Evolutionary conservation across 2,329 filamentous ascomycete genomes (phyloP).

Genomic region (Fonsecaea multimorphosa): DNA sequence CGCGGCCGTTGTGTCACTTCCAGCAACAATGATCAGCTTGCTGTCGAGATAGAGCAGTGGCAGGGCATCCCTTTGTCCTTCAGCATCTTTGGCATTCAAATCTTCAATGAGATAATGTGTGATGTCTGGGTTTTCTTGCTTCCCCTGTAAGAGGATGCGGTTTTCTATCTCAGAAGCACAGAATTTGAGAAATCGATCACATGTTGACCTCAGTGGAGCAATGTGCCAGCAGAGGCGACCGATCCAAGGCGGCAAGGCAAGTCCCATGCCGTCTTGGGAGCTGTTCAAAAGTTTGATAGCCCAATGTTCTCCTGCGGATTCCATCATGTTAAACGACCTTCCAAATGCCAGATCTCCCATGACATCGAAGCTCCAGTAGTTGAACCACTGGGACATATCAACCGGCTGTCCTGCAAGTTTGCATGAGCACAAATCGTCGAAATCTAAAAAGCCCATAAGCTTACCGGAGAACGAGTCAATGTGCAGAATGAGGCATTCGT

Average conservation of each 20-base stretch:
- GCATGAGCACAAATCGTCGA: too few relatives aligned
- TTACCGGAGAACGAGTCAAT: slow-evolving; percentile 10
- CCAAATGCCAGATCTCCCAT: slow-evolving; percentile 34
- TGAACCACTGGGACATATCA: slow-evolving; percentile 28
- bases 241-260: background rate
- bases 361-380: slow-evolving; percentile 34
- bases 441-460: background rate
- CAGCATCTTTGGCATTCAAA: slow-evolving; percentile 1
- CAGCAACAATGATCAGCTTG: slow-evolving; percentile 18
- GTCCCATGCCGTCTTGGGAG: background rate
- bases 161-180: background rate
- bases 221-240: slow-evolving; percentile 9
- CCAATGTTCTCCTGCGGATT: slow-evolving; percentile 15
- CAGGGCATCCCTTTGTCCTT: slow-evolving; percentile 6
- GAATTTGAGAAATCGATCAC: slow-evolving; percentile 8
- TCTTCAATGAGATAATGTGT: slow-evolving; percentile 3
- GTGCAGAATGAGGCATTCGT: slow-evolving; percentile 7
- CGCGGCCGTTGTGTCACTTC: slow-evolving; percentile 49
- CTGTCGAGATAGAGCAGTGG: background rate
- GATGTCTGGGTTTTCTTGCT: background rate
- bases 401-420: slow-evolving; percentile 8
- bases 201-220: background rate
- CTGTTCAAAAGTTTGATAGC: slow-evolving; percentile 12
- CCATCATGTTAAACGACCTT: slow-evolving; percentile 25
- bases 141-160: background rate